Evolutionary conservation across 495 filamentous ascomycete species (phyloP).

Genomic region (Clavariopsis aquatica): DNA sequence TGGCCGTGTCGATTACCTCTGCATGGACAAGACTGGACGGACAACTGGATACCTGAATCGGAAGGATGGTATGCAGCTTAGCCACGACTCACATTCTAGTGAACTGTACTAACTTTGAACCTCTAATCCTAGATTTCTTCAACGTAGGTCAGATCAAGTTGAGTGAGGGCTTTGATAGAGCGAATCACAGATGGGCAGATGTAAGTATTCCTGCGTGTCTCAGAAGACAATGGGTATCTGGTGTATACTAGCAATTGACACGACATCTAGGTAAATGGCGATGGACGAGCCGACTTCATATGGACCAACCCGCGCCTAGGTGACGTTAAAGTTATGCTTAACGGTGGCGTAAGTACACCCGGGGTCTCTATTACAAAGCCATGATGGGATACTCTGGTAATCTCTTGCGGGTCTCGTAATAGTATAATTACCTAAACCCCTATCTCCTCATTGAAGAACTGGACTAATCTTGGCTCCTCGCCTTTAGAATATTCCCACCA

Average conservation of each 20-base stretch:
- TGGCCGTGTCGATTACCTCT: slow-evolving; percentile 6
- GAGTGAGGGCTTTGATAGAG: slow-evolving; percentile 24
- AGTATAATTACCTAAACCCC: too few species aligned
- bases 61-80: slow-evolving; percentile 2
- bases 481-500: not conserved
- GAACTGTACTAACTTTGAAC: too few species aligned
- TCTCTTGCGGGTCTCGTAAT: too few species aligned
- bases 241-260: not conserved
- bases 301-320: not conserved
- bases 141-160: slow-evolving; percentile 21
- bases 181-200: slow-evolving; percentile 38
- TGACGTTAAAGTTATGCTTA: not conserved
- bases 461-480: too few species aligned
- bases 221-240: not conserved
- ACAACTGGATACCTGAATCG: slow-evolving; percentile 4
- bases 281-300: not conserved
- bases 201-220: too few species aligned
- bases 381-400: too few species aligned
- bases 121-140: too few species aligned
- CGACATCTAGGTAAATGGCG: not conserved
- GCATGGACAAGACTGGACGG: slow-evolving; percentile 1
- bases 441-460: too few species aligned
- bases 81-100: too few species aligned
- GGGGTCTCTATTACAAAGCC: too few species aligned
- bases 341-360: too few species aligned